Evolutionary conservation across 2,329 filamentous ascomycete genomes (phyloP).

Genomic region (Cytospora piceae): DNA sequence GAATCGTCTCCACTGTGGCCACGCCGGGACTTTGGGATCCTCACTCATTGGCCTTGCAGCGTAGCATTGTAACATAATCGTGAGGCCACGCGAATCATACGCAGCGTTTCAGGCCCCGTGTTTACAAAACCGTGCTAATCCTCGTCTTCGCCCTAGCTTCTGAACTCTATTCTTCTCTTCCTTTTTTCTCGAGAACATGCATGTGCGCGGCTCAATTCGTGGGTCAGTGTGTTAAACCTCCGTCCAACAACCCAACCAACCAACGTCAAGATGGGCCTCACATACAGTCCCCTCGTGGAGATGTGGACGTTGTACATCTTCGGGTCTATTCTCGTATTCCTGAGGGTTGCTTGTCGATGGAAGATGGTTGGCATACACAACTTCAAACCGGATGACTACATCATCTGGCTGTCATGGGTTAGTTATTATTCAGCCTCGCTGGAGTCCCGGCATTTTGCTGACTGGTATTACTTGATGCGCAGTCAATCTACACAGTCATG

Average conservation of each 20-base stretch:
- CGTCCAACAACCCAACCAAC: too few species aligned
- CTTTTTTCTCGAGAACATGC: not conserved
- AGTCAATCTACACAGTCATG: constrained; percentile 33
- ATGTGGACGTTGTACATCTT: constrained; percentile 44
- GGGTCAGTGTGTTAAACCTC: too few species aligned
- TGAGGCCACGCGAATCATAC: too few species aligned
- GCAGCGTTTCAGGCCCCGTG: not conserved
- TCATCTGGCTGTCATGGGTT: constrained; percentile 39
- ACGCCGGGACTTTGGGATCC: not conserved
- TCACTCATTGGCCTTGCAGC: not conserved
- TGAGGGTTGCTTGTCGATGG: constrained; percentile 40
- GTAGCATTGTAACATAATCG: too few species aligned
- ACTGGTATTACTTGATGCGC: constrained; percentile 32
- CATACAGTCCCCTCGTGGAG: constrained; percentile 35
- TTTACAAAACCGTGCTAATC: not conserved
- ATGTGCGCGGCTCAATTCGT: too few species aligned
- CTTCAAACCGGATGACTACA: constrained; percentile 42
- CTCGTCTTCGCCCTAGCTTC: not conserved
- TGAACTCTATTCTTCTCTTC: not conserved
- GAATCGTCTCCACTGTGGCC: not conserved
- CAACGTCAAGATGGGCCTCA: constrained; percentile 15
- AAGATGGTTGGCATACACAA: constrained; percentile 40
- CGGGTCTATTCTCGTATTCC: constrained; percentile 39
- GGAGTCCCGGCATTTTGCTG: not conserved
- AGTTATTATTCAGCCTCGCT: not conserved